Percentiles rank a stretch among this genome's conserved stretches.
Conservation (phyloP, 257 asterid species). For the Petrea volubilis region DNA sequence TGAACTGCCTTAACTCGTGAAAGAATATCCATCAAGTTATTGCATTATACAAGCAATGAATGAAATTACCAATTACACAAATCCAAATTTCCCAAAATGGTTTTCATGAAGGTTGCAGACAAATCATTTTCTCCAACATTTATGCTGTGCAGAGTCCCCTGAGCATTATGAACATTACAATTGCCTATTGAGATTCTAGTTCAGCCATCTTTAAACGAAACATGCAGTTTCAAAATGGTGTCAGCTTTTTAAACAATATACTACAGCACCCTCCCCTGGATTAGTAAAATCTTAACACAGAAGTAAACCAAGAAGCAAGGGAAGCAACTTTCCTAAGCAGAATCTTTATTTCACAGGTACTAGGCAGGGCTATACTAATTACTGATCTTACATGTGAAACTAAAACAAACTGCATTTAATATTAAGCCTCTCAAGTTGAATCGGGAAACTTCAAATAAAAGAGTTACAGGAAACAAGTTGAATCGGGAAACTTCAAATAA, state of each 20-base stretch:
- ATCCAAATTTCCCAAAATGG: constrained; percentile 1
- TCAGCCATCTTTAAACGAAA: neutral
- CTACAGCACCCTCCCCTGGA: neutral
- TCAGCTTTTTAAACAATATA: neutral
- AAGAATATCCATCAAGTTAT: constrained; percentile 4
- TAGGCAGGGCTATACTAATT: constrained; percentile 1
- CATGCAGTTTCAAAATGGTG: neutral
- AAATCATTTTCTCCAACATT: neutral
- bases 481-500: constrained; percentile 6
- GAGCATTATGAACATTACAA: neutral
- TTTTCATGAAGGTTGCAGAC: neutral
- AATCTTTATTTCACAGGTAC: neutral
- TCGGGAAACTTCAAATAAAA: constrained; percentile 8
- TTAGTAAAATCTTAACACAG: neutral
- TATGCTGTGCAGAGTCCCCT: neutral
- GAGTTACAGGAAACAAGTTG: constrained; percentile 17
- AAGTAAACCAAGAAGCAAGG: neutral
- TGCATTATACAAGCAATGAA: neutral
- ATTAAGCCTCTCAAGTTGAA: constrained; percentile 6
- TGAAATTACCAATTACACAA: constrained; percentile 5
- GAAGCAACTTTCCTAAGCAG: neutral
- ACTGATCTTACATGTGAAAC: neutral
- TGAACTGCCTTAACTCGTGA: constrained; percentile 5
- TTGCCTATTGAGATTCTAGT: neutral
- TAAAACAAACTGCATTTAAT: neutral